These are phyloP conservation scores for Candolleomyces eurysporus DNA, from an alignment of 768 basidiomycete species.

Conservation along the genomic window DNA sequence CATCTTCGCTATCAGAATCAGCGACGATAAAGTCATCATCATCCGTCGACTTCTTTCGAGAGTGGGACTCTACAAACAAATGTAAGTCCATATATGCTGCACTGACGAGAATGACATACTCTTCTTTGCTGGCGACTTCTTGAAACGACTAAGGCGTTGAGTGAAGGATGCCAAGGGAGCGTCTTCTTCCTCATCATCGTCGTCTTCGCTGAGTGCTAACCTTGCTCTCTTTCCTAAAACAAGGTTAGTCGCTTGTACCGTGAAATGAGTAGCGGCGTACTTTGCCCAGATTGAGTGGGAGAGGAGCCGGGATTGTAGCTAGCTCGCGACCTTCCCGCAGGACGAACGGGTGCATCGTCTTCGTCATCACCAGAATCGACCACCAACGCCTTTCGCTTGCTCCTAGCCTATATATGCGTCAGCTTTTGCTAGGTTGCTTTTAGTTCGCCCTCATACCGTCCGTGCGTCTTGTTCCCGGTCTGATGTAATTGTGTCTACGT, in stretches of 20 bases:
- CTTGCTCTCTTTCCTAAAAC: slow-evolving; percentile 55
- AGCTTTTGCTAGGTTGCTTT: too few relatives aligned
- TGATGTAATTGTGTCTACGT: slow-evolving; percentile 68
- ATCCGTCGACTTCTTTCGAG: slow-evolving; percentile 39
- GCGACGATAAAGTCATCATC: slow-evolving; percentile 77
- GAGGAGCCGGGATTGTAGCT: slow-evolving; percentile 33
- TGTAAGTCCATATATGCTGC: neutral
- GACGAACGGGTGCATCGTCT: slow-evolving; percentile 19
- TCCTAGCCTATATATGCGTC: slow-evolving; percentile 27
- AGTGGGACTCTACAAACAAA: slow-evolving; percentile 1
- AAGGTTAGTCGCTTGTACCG: neutral
- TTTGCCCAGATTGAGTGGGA: slow-evolving; percentile 32
- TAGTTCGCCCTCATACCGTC: too few relatives aligned
- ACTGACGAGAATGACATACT: slow-evolving; percentile 29
- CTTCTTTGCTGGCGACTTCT: slow-evolving; percentile 57
- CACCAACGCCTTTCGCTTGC: slow-evolving; percentile 68
- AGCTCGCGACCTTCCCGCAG: slow-evolving; percentile 18
- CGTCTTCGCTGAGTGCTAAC: slow-evolving; percentile 47
- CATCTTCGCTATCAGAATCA: slow-evolving; percentile 56
- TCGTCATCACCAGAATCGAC: slow-evolving; percentile 74
- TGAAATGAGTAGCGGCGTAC: slow-evolving; percentile 17
- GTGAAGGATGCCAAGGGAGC: slow-evolving; percentile 50
- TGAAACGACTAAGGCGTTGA: slow-evolving; percentile 60
- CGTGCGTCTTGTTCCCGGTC: slow-evolving; percentile 39
- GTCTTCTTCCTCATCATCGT: slow-evolving; percentile 55